Conservation (phyloP, 352 stramenopile species). For the Pythium scleroteichum region DNA sequence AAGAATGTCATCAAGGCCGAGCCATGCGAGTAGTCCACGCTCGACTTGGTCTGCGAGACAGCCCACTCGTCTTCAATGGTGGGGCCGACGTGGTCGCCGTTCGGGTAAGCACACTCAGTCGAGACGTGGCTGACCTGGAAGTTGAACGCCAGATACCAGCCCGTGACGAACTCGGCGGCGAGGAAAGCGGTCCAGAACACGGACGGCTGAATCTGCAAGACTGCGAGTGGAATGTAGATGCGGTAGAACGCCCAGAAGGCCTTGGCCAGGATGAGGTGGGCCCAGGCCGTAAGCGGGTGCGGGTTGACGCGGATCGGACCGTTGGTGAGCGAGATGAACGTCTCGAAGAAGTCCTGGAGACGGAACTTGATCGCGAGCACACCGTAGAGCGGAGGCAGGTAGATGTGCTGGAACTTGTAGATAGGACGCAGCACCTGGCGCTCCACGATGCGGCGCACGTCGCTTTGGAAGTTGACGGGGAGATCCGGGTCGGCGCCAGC, state of each 20-base stretch:
- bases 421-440: slow-evolving; percentile 83
- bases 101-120: slow-evolving; percentile 90
- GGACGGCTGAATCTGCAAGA: slow-evolving; percentile 58
- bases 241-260: slow-evolving; percentile 90
- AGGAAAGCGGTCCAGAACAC: slow-evolving; percentile 85
- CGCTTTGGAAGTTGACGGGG: slow-evolving; percentile 83
- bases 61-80: slow-evolving; percentile 91
- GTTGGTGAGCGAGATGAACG: slow-evolving; percentile 84
- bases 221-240: slow-evolving; percentile 84
- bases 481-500: slow-evolving; percentile 92
- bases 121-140: slow-evolving; percentile 92
- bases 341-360: slow-evolving; percentile 91
- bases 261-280: slow-evolving; percentile 86
- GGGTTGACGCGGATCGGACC: slow-evolving; percentile 92
- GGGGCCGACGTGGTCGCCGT: slow-evolving; percentile 54
- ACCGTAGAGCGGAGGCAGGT: slow-evolving; percentile 92
- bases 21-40: slow-evolving; percentile 91
- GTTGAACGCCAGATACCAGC: slow-evolving; percentile 94
- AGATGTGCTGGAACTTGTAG: slow-evolving; percentile 94
- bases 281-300: slow-evolving; percentile 73
- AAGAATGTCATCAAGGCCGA: slow-evolving; percentile 90
- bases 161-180: slow-evolving; percentile 87
- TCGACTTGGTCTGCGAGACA: slow-evolving; percentile 93
- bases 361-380: slow-evolving; percentile 94
- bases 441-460: slow-evolving; percentile 86